phyloP scores from a whole-genome alignment of 805 yeast genomes.

The Debaryomyces castellii region DNA sequence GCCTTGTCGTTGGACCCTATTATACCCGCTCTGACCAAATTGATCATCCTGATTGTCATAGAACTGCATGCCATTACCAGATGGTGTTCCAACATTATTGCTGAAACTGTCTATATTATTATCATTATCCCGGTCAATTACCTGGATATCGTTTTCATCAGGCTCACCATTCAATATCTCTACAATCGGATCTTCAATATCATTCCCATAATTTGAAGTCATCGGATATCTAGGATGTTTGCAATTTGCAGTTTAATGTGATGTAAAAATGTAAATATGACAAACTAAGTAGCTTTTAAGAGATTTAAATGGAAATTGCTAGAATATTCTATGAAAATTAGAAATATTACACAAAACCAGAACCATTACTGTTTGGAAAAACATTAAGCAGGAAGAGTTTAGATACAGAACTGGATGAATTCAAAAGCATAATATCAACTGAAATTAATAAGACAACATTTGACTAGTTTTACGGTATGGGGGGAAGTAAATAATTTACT shows the following conservation, averaged over 20 bases:
- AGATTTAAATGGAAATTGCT: slow-evolving; percentile 6
- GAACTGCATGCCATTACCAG: slow-evolving; percentile 5
- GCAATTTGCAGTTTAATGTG: slow-evolving; percentile 2
- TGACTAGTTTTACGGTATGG: no score
- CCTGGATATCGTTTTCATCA: slow-evolving; percentile 20
- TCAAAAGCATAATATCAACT: no score
- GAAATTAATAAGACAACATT: no score
- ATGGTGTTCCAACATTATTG: slow-evolving; percentile 7
- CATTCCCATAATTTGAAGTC: slow-evolving; percentile 3
- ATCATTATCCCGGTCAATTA: slow-evolving; percentile 17
- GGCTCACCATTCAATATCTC: slow-evolving; percentile 9
- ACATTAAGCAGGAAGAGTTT: background rate
- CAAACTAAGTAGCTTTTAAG: slow-evolving; percentile 1
- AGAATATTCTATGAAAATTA: slow-evolving; percentile 4
- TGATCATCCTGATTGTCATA: slow-evolving; percentile 6
- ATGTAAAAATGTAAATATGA: background rate
- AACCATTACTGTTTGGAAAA: background rate
- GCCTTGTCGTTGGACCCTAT: slow-evolving; percentile 1
- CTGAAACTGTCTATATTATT: slow-evolving; percentile 9
- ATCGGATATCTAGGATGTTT: slow-evolving; percentile 1
- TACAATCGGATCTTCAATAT: slow-evolving; percentile 11
- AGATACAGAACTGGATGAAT: no score
- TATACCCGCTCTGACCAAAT: background rate
- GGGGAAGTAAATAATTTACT: no score
- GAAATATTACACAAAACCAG: background rate